Conservation (phyloP, 164 flowering plant species). For the Chloranthus sessilifolius region DNA sequence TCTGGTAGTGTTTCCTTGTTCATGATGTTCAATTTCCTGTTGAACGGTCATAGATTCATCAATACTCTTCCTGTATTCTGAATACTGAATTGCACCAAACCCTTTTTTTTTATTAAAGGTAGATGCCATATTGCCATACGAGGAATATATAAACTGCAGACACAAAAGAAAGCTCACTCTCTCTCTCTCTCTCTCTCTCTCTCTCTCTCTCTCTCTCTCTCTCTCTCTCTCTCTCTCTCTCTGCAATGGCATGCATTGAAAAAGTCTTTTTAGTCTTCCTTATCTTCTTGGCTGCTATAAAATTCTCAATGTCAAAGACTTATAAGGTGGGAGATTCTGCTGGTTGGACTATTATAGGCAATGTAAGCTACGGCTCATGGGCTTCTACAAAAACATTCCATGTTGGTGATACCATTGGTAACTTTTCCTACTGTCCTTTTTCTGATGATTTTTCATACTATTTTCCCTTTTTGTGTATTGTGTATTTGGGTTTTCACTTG, state of each 20-base stretch:
- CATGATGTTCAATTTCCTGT: no score
- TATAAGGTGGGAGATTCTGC: slow-evolving; percentile 54
- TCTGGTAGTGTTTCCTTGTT: no score
- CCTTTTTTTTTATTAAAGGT: no score
- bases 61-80: no score
- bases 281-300: slow-evolving; percentile 1
- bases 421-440: slow-evolving; percentile 2
- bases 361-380: slow-evolving; percentile 48
- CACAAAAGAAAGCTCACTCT: no score
- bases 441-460: neutral
- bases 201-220: no score
- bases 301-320: slow-evolving; percentile 20
- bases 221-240: neutral
- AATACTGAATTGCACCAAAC: no score
- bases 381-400: slow-evolving; percentile 46
- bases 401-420: slow-evolving; percentile 52
- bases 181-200: no score
- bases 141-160: no score
- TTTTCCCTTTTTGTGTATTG: neutral
- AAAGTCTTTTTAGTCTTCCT: slow-evolving; percentile 10
- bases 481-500: neutral
- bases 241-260: slow-evolving; percentile 9
- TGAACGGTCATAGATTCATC: no score
- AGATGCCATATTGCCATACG: no score
- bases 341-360: slow-evolving; percentile 63